Base-by-base conservation (phyloP, 1,284 basidiomycete species). In the Naganishia sp. region DNA sequence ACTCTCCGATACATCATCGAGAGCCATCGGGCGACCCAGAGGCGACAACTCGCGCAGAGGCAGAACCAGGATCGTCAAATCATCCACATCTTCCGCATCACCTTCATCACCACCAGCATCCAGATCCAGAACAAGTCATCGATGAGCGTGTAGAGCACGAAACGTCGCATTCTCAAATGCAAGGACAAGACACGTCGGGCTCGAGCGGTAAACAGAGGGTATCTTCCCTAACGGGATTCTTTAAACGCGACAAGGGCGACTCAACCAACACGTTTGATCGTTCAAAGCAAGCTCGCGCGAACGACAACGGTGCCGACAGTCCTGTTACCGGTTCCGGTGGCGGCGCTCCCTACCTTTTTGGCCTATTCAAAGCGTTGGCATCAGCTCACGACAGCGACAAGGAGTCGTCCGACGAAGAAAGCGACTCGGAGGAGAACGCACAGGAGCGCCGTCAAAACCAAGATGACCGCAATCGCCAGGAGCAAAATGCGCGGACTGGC, bases 341-440 rank as follows among this genome's bases (percentile, higher is more conserved):
- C 18, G 57, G 57, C 7, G 57, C 33, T 28, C 57, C 36, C 6
- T 61, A 78, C 57, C 63, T 79, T 23, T 78, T 79, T 59, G 69
- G 68, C 39, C 61, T 78, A 43, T 74, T 79, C 71, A 76, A 77
- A 65, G 71, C 72, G 23, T 55, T 78, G 52, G 77, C 77, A 2
- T 72, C 71, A 4, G 70, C 69, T 3, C 64, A 67, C 18, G 67
- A 52, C 23, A 56, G 67, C 31, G 69, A 63, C 28, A 64, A 36
- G 7, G 60, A 63, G 13, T 43, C 50, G 1, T 53, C 33, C 10
- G 59, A 45, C 15, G 72, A 73, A 5, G 60, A 57, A 7, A 39
- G 36, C 36, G 55, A 50, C 28, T 21, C 33, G 10, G 42, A 45
- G 45, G 55, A 18, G 7, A 63, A 11, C 71, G 71, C 50, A 68